Evolutionary conservation across 805 yeast genomes (phyloP).

Genomic region (Wickerhamomyces tratensis): DNA sequence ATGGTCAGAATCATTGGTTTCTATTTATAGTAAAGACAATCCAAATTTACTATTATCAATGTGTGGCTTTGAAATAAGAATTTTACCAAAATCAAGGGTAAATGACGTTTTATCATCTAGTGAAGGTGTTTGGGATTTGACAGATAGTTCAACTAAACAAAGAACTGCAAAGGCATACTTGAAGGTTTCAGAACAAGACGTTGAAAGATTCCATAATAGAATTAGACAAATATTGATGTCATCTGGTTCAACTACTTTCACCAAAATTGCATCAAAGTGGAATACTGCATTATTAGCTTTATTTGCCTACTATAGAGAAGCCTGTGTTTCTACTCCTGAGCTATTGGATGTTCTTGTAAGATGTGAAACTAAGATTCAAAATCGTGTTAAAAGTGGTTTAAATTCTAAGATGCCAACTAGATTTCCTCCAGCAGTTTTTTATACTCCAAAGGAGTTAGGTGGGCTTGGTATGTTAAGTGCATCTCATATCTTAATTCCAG

Average conservation of each 20-base stretch:
- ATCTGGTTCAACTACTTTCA: conserved; percentile 91
- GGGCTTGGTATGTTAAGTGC: conserved; percentile 98
- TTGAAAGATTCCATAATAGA: conserved; percentile 71
- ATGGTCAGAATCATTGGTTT: conserved; percentile 77
- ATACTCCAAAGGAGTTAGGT: conserved; percentile 95
- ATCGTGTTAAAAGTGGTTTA: conserved; percentile 86
- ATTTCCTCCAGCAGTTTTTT: conserved; percentile 97
- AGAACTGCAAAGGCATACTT: conserved; percentile 83
- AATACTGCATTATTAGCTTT: conserved; percentile 82
- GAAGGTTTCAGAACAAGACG: conserved; percentile 74
- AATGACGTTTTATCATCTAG: conserved; percentile 41
- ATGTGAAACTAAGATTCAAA: conserved; percentile 89
- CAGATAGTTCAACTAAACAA: conserved; percentile 63
- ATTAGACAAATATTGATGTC: conserved; percentile 89
- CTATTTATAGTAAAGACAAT: conserved; percentile 86
- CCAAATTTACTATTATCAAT: conserved; percentile 82
- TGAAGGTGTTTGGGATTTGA: conserved; percentile 91
- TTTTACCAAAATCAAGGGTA: conserved; percentile 63
- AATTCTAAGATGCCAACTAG: conserved; percentile 98
- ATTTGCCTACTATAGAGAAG: conserved; percentile 88
- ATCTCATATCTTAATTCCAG: conserved; percentile 89
- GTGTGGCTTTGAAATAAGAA: conserved; percentile 93
- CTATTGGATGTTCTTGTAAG: conserved; percentile 77
- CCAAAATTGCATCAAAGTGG: conserved; percentile 94
- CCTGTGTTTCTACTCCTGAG: conserved; percentile 73